Conservation (phyloP, 169 alveolate species). For the Eimeria tenella region DNA sequence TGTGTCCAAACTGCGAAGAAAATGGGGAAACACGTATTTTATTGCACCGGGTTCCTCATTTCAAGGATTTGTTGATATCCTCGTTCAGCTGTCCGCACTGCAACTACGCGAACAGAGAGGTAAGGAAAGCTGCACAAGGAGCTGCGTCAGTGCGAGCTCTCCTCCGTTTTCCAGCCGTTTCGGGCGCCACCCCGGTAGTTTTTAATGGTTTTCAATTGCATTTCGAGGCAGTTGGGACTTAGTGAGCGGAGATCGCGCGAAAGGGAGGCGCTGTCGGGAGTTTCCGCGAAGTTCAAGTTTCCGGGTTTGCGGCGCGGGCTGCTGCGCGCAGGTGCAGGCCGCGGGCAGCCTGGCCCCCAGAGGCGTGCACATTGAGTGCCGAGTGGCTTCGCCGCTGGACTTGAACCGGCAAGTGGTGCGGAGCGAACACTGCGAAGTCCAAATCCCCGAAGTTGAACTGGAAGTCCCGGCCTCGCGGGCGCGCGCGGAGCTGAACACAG, state of each 20-base stretch:
- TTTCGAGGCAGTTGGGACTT: too few relatives aligned
- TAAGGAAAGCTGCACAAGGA: constrained; percentile 72
- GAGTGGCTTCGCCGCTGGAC: constrained; percentile 84
- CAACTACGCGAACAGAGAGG: constrained; percentile 92
- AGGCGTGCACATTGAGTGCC: constrained; percentile 86
- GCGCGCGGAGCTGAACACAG: constrained; percentile 44
- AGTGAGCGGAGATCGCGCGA: too few relatives aligned
- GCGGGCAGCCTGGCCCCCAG: constrained; percentile 81
- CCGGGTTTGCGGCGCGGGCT: too few relatives aligned
- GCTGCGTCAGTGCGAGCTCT: neutral
- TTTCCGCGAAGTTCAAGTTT: too few relatives aligned
- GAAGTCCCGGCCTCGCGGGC: constrained; percentile 90
- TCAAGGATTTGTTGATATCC: constrained; percentile 89
- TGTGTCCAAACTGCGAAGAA: constrained; percentile 91
- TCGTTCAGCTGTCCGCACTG: constrained; percentile 95
- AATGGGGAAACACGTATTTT: constrained; percentile 90
- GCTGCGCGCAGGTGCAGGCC: constrained; percentile 90
- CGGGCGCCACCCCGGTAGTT: too few relatives aligned
- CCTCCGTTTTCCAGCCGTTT: too few relatives aligned
- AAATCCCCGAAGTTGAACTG: constrained; percentile 91
- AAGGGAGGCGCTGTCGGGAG: too few relatives aligned
- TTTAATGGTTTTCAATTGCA: too few relatives aligned
- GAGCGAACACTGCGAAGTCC: constrained; percentile 90
- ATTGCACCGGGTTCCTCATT: constrained; percentile 90
- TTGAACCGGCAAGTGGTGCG: constrained; percentile 92